Percentiles rank a stretch among this genome's conserved stretches.
phyloP scores from a whole-genome alignment of 257 asterid species.

The Orobanche coerulescens region DNA sequence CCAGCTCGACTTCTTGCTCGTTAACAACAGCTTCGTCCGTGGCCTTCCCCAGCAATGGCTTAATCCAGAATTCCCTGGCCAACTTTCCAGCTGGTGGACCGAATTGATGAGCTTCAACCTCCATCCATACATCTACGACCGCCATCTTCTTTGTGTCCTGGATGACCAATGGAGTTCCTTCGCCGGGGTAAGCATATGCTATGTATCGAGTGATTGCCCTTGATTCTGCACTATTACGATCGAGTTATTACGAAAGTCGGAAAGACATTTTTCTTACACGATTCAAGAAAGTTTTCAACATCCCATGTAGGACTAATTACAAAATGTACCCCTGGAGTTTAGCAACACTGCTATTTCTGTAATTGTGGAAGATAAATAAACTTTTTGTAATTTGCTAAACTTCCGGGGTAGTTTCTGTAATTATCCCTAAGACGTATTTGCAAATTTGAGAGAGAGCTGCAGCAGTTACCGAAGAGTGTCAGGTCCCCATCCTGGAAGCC shows the following conservation, averaged over 20 bases:
- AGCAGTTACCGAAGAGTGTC: slow-evolving; percentile 42
- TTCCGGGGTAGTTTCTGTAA: no score
- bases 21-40: slow-evolving; percentile 32
- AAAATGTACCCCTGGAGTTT: no score
- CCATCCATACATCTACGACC: slow-evolving; percentile 35
- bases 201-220: slow-evolving; percentile 51
- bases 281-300: neutral
- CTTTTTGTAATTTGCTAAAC: no score
- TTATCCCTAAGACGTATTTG: no score
- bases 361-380: neutral
- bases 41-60: slow-evolving; percentile 34
- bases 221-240: slow-evolving; percentile 56
- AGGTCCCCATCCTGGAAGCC: slow-evolving; percentile 45
- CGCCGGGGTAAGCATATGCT: slow-evolving; percentile 30
- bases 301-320: no score
- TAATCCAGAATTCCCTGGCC: slow-evolving; percentile 37
- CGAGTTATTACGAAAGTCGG: neutral
- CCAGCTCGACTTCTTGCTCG: slow-evolving; percentile 31
- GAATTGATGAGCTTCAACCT: slow-evolving; percentile 47
- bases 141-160: slow-evolving; percentile 40
- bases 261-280: neutral
- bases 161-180: slow-evolving; percentile 32
- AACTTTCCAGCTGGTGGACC: slow-evolving; percentile 34
- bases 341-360: no score
- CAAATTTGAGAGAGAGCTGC: no score